phyloP scores from a whole-genome alignment of 345 rosid genomes.

The Eucalyptus guilfoylei region DNA sequence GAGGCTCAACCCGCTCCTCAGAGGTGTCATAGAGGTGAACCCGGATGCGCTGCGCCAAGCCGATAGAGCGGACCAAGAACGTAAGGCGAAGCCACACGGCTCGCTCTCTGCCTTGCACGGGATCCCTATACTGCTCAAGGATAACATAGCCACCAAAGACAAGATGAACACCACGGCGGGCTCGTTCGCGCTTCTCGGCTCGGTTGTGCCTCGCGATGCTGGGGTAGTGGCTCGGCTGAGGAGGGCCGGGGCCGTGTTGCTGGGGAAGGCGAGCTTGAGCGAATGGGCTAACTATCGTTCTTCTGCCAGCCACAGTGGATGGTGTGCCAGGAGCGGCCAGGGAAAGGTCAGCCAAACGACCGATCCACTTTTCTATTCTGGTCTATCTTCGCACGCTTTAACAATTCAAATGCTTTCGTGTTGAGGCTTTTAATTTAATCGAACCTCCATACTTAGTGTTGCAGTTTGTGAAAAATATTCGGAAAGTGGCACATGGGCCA shows the following conservation, averaged over 20 bases:
- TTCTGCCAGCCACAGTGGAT: slow-evolving; percentile 6
- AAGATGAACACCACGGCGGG: slow-evolving; percentile 65
- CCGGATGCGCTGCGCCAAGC: slow-evolving; percentile 58
- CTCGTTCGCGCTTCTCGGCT: slow-evolving; percentile 49
- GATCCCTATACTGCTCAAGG: slow-evolving; percentile 59
- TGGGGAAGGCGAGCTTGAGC: too few relatives aligned
- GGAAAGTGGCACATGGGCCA: background rate
- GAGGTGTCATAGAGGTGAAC: slow-evolving; percentile 58
- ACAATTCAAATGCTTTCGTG: background rate
- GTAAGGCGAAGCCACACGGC: slow-evolving; percentile 1
- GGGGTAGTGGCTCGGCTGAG: slow-evolving; percentile 44
- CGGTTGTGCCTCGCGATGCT: slow-evolving; percentile 48
- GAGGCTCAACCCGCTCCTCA: slow-evolving; percentile 31
- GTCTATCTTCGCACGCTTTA: background rate
- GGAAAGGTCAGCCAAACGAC: slow-evolving; percentile 38
- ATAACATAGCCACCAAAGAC: slow-evolving; percentile 50
- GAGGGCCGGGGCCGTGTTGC: slow-evolving; percentile 41
- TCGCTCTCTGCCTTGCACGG: slow-evolving; percentile 33
- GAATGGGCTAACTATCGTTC: slow-evolving; percentile 6
- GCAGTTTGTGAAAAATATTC: background rate
- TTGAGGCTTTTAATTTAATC: background rate
- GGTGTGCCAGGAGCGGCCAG: slow-evolving; percentile 47
- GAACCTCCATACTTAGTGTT: background rate
- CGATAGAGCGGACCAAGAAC: slow-evolving; percentile 43
- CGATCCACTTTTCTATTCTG: background rate